Evolutionary conservation across 805 yeast species (phyloP).

Genomic region (Torulaspora indica): DNA sequence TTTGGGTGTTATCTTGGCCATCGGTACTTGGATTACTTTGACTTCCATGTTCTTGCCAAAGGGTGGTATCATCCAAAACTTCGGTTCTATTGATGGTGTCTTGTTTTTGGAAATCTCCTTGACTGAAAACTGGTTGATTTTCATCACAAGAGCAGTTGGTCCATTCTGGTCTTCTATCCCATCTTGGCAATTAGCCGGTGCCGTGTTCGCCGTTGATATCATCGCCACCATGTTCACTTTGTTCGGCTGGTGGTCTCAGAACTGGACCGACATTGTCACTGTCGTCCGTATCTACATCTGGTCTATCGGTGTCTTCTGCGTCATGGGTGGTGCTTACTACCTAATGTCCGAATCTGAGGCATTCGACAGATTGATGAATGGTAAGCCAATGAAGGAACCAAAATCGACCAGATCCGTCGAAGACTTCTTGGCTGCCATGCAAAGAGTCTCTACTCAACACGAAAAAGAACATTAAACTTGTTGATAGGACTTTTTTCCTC

Average conservation of each 20-base stretch:
- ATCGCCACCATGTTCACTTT: conserved; percentile 87
- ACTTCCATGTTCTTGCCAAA: conserved; percentile 86
- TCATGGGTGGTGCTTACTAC: conserved; percentile 95
- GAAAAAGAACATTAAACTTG: conserved; percentile 61
- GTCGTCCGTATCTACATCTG: conserved; percentile 92
- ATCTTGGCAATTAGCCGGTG: conserved; percentile 96
- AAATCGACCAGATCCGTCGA: conserved; percentile 64
- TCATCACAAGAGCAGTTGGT: conserved; percentile 95
- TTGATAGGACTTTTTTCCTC: conserved; percentile 7
- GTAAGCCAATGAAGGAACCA: conserved; percentile 59
- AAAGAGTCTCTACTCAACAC: conserved; percentile 85
- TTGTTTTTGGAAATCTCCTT: conserved; percentile 89
- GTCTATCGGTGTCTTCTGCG: conserved; percentile 96
- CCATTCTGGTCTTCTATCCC: conserved; percentile 97
- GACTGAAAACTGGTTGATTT: conserved; percentile 96
- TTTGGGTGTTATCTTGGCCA: conserved; percentile 79
- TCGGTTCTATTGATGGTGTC: conserved; percentile 91
- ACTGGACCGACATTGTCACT: conserved; percentile 94
- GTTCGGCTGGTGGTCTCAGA: conserved; percentile 97
- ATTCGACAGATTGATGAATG: conserved; percentile 81
- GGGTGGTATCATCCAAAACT: conserved; percentile 95
- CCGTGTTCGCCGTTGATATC: conserved; percentile 84
- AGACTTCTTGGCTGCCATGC: conserved; percentile 82
- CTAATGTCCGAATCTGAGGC: conserved; percentile 77
- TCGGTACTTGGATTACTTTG: conserved; percentile 92